Percentiles rank a stretch among this genome's conserved stretches.
Evolutionary conservation across 2,329 filamentous ascomycete genomes (phyloP).

Genomic region (Calonectria naviculata): DNA sequence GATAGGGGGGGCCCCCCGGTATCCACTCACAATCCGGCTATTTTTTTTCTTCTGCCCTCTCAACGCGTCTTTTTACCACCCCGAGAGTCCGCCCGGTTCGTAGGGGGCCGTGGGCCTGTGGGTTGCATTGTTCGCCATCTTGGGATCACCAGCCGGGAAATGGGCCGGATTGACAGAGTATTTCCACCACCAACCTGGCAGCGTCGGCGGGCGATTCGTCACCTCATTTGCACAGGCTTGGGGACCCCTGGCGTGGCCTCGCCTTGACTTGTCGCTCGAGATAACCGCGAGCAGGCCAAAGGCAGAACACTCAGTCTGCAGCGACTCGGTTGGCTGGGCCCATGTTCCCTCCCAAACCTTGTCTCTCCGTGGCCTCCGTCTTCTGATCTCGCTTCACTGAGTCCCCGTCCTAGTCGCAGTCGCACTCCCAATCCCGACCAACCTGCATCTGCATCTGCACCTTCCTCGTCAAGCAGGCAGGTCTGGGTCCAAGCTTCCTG

Average conservation of each 20-base stretch:
- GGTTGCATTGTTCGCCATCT: slow-evolving; percentile 2
- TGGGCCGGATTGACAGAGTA: neutral
- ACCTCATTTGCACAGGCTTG: slow-evolving; percentile 3
- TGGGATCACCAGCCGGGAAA: neutral
- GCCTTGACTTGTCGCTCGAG: neutral
- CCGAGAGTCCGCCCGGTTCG: neutral
- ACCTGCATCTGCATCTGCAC: neutral
- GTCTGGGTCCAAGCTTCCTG: neutral
- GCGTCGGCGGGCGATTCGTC: slow-evolving; percentile 1
- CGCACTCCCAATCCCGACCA: neutral
- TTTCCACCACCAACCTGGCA: slow-evolving; percentile 6
- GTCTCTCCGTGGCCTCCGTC: neutral
- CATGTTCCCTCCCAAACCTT: neutral
- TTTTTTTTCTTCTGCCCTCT: neutral
- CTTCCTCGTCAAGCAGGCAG: slow-evolving; percentile 2
- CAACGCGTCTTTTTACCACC: neutral
- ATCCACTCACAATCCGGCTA: neutral
- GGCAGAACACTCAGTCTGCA: neutral
- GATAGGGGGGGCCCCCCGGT: neutral
- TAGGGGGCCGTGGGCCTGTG: neutral
- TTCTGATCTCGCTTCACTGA: neutral
- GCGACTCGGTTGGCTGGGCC: neutral
- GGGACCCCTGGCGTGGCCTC: neutral
- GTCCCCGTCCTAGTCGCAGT: neutral
- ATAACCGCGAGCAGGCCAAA: neutral